Evolutionary conservation across 2,329 filamentous ascomycete species (phyloP).

Genomic region (Colletotrichum musae): DNA sequence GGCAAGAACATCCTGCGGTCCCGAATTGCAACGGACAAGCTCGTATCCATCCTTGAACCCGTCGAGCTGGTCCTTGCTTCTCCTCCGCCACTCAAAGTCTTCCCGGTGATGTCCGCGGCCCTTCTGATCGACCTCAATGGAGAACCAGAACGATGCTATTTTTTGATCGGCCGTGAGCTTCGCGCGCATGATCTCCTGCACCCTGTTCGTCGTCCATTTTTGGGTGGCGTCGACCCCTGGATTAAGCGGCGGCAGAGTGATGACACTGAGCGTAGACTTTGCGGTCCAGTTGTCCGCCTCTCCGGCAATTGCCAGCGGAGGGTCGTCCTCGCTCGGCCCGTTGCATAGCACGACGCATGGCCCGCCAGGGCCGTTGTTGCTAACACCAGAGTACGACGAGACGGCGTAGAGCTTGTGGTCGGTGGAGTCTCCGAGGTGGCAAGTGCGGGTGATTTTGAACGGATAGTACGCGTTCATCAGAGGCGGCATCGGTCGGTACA

Average conservation of each 20-base stretch:
- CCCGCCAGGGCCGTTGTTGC: constrained; percentile 1
- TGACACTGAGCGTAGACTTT: background rate
- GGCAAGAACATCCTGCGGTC: background rate
- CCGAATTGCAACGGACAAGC: constrained; percentile 2
- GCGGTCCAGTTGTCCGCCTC: constrained; percentile 6
- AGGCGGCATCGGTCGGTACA: background rate
- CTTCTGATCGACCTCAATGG: background rate
- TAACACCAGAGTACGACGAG: background rate
- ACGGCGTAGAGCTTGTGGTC: constrained; percentile 19
- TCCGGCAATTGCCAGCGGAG: background rate
- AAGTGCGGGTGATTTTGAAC: constrained; percentile 9
- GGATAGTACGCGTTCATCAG: background rate
- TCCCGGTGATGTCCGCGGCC: constrained; percentile 5
- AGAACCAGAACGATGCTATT: background rate
- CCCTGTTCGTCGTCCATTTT: background rate
- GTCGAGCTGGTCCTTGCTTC: background rate
- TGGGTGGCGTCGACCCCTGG: background rate
- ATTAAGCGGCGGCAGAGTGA: constrained; percentile 2
- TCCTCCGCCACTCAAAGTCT: constrained; percentile 20
- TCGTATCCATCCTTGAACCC: constrained; percentile 6
- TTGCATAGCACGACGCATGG: constrained; percentile 11
- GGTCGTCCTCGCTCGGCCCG: constrained; percentile 4
- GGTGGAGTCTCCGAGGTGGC: constrained; percentile 8
- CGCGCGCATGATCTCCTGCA: constrained; percentile 10
- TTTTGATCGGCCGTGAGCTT: background rate